These are phyloP conservation scores for Cruciata laevipes DNA, from an alignment of 257 asterid species.

Conservation along the genomic window DNA sequence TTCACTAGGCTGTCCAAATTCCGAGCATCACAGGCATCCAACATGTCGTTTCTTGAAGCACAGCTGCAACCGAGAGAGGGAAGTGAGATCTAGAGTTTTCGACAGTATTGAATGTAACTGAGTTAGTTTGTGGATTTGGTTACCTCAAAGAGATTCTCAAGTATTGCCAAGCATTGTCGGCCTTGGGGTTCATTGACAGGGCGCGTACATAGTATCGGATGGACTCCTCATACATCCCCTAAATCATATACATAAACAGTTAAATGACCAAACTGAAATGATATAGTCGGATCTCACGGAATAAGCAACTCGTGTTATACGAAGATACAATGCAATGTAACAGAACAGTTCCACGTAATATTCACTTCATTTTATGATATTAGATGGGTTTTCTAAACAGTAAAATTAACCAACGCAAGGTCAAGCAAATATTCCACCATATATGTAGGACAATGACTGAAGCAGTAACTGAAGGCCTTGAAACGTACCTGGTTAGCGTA, in stretches of 20 bases:
- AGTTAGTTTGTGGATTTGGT: not conserved
- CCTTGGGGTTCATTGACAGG: slow-evolving; percentile 92
- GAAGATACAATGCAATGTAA: not conserved
- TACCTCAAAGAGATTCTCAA: slow-evolving; percentile 92
- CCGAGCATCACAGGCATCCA: slow-evolving; percentile 86
- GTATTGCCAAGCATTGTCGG: slow-evolving; percentile 98
- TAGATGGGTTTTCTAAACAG: not conserved
- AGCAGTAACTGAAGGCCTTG: slow-evolving; percentile 4
- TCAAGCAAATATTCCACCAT: not conserved
- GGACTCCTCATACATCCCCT: slow-evolving; percentile 96
- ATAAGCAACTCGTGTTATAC: not conserved
- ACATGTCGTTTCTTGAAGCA: slow-evolving; percentile 84
- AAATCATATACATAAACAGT: slow-evolving; percentile 6
- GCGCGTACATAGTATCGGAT: slow-evolving; percentile 96
- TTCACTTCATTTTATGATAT: not conserved
- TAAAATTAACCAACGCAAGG: not conserved
- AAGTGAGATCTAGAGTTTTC: slow-evolving; percentile 5
- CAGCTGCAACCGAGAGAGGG: slow-evolving; percentile 48
- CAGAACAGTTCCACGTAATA: not conserved
- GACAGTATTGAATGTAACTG: not conserved
- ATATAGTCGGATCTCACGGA: not conserved
- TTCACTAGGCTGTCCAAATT: slow-evolving; percentile 87
- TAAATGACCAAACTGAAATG: not conserved
- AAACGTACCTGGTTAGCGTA: slow-evolving; percentile 89
- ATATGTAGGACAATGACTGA: not conserved